Evolutionary conservation across 1,139 yeast genomes (phyloP), one percentile per base, ranked within the genome.

Genomic region (Saccharomyces hybrid): DNA sequence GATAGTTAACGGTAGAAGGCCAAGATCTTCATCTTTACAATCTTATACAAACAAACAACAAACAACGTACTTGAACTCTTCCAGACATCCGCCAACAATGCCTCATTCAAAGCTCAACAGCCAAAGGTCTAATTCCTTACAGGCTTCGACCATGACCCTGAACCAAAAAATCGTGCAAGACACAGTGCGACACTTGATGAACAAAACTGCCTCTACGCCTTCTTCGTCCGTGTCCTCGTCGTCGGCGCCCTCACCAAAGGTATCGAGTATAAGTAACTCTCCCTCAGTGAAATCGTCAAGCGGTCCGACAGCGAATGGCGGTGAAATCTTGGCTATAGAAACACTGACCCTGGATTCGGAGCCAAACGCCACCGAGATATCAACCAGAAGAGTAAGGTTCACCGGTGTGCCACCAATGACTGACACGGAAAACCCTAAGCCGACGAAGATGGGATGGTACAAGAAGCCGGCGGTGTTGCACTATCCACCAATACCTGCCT

Each of bases 401-500:
- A 53, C 57, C 4, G 72, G 72, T 11, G 73, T 69, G 1, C 70
- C 72, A 2, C 71, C 73, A 4, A 63, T 67, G 63, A 56, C 62
- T 0, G 60, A 59, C 6, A 61, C 61, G 5, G 72, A 69, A 52
- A 61, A 67, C 16, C 64, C 65, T 1, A 58, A 54, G 41, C 72
- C 72, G 2, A 68, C 65, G 34, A 67, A 63, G 48, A 61, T 62
- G 49, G 72, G 72, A 0, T 69, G 72, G 72, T 68, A 68, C 53
- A 67, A 66, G 49, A 69, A 69, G 46, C 73, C 73, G 0, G 67
- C 70, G 3, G 66, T 66, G 4, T 52, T 69, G n/a, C 69, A 67
- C 51, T 68, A 68, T 51, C 70, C 72, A 1, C 66, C 71, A 46
- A 62, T 65, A 8, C 71, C 72, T 13, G 60, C 69, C 6, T 38